Conservation (phyloP, 108 stramenopile species). For the Stephanodiscus triporus region DNA sequence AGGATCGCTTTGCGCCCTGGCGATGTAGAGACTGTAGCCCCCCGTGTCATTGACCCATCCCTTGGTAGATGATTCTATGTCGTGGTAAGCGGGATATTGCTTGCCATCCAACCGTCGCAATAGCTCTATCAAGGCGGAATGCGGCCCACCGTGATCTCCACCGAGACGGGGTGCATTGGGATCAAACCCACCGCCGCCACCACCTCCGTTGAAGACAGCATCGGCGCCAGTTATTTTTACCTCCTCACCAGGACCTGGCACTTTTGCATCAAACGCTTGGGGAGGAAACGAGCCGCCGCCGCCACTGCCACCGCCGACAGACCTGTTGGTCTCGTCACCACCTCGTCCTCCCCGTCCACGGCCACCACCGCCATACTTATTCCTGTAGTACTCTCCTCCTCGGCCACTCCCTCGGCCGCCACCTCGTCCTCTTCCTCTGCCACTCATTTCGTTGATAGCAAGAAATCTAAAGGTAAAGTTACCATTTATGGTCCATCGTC, state of each 20-base stretch:
- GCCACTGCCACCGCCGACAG: constrained; percentile 23
- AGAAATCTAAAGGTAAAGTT: too few relatives aligned
- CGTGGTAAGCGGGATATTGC: constrained; percentile 90
- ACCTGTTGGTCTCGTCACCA: background rate
- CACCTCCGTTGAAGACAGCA: background rate
- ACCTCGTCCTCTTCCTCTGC: constrained; percentile 14
- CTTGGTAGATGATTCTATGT: constrained; percentile 72
- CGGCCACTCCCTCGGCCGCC: constrained; percentile 45
- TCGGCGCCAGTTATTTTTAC: too few relatives aligned
- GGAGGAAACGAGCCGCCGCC: background rate
- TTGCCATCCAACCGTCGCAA: constrained; percentile 81
- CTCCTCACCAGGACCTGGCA: constrained; percentile 2
- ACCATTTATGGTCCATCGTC: too few relatives aligned
- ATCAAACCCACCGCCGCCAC: constrained; percentile 21
- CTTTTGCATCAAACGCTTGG: constrained; percentile 26
- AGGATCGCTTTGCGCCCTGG: constrained; percentile 91
- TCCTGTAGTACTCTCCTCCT: constrained; percentile 67
- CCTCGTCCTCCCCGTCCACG: constrained; percentile 54
- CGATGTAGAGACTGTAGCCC: constrained; percentile 75
- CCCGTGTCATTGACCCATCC: constrained; percentile 59
- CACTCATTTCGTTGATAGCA: constrained; percentile 7
- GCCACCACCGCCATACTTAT: constrained; percentile 75
- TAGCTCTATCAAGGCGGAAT: constrained; percentile 61
- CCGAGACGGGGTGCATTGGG: constrained; percentile 23
- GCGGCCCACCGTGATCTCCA: constrained; percentile 59